phyloP scores from a whole-genome alignment of 176 grass and related monocot genomes.

The Guadua angustifolia region DNA sequence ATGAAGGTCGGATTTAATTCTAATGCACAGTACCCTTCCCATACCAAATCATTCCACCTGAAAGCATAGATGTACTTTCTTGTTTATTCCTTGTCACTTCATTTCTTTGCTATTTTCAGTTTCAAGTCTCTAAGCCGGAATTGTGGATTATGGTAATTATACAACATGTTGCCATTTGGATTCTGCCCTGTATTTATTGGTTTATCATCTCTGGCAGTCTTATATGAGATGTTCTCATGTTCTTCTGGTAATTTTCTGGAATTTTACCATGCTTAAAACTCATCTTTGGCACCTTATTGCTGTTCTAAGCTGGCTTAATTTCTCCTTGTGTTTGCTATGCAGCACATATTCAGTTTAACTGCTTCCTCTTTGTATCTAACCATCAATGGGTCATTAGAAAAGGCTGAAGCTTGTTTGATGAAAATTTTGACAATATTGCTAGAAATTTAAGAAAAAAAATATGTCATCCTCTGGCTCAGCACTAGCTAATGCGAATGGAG shows the following conservation, averaged over 20 bases:
- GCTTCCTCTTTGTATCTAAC: neutral
- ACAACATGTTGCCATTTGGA: neutral
- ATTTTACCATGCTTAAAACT: neutral
- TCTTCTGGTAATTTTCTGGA: neutral
- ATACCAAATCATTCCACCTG: too few species aligned
- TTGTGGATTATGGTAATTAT: neutral
- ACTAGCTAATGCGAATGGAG: constrained; percentile 57
- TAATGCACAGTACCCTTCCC: too few species aligned
- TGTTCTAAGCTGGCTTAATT: neutral
- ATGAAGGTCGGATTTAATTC: too few species aligned
- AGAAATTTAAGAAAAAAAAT: too few species aligned
- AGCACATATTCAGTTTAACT: neutral
- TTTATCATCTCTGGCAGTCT: neutral
- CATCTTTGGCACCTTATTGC: neutral
- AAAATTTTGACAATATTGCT: too few species aligned
- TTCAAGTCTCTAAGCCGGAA: neutral
- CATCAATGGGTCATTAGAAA: too few species aligned
- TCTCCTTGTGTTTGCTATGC: neutral
- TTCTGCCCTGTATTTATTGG: too few species aligned
- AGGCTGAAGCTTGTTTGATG: too few species aligned
- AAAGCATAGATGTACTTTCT: too few species aligned
- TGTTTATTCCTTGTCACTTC: too few species aligned
- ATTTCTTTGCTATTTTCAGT: neutral
- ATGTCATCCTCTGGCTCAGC: constrained; percentile 41
- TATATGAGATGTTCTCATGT: neutral